Evolutionary conservation across 371 early-diverging fungal genomes (phyloP), one percentile per base, ranked within the genome.

Genomic region (Massospora cicadina): DNA sequence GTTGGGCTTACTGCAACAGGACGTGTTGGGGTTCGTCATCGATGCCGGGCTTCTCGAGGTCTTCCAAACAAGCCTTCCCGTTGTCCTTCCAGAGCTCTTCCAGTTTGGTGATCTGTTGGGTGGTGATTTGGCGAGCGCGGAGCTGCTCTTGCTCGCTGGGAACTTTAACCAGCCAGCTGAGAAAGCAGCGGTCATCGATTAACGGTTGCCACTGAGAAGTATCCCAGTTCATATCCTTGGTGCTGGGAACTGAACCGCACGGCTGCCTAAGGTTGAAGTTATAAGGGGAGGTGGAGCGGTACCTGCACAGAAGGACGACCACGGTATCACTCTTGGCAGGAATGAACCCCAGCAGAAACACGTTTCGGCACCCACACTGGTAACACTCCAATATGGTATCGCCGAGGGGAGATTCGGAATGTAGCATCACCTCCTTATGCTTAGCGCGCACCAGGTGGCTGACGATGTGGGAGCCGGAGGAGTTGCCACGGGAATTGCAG

Each of bases 311-410:
- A 31, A 98, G 74, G 2, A 98, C 97, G 0, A 98, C 96, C 0
- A 98, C 97, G 0, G 95, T 93, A 71, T 95, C 95, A 55, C 87
- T 83, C 73, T 98, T 98, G 23, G 98, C 98, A 1, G 98, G 97
- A 67, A 96, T 95, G 69, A 95, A 98, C 0, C 98, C 98, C 27
- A 98, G 83, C 65, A 93, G 78, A 70, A 98, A 98, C 21, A 94
- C 88, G 70, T 98, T 98, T 55, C 89, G 80, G 68, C 86, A 88
- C 17, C 95, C 93, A 75, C 99, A 98, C 74, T 93, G 89, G 74
- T 93, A 96, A 74, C 98, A 98, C 72, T 97, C 95, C 65, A 97
- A 77, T 0, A 88, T 79, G 2, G 93, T 90, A 65, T 96, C 96
- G 12, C 95, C 97, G 2, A 96, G 81, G 25, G 91, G 87, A 2